Evolutionary conservation across 148 eudicot genomes (phyloP).

Genomic region (Rhododendron simsii): DNA sequence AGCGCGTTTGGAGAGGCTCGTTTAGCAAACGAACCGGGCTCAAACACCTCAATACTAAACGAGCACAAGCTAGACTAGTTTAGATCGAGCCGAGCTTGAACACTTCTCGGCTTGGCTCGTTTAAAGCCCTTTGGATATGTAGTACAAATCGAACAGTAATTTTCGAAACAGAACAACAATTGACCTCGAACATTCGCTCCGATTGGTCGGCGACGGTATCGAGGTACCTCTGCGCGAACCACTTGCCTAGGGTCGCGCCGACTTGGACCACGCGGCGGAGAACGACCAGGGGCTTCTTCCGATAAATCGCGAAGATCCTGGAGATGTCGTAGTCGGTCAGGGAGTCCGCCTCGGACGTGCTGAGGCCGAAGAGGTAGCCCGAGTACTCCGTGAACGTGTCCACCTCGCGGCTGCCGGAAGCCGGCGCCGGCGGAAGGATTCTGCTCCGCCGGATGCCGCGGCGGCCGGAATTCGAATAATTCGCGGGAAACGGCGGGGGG

Average conservation of each 20-base stretch:
- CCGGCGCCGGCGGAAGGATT: not conserved
- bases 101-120: not conserved
- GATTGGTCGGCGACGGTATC: slow-evolving; percentile 60
- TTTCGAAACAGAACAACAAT: not conserved
- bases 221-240: slow-evolving; percentile 64
- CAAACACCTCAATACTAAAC: not conserved
- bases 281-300: slow-evolving; percentile 54
- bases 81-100: not conserved
- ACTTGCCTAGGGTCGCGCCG: slow-evolving; percentile 61
- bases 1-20: not conserved
- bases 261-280: slow-evolving; percentile 67
- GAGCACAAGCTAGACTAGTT: not conserved
- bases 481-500: not conserved
- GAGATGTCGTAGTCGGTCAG: slow-evolving; percentile 57
- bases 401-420: slow-evolving; percentile 26
- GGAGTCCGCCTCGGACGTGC: slow-evolving; percentile 58
- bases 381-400: slow-evolving; percentile 75
- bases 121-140: not conserved
- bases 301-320: slow-evolving; percentile 49
- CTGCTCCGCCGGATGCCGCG: not conserved
- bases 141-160: not conserved
- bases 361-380: slow-evolving; percentile 71
- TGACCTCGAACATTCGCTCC: slow-evolving; percentile 76
- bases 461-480: not conserved
- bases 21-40: not conserved